Conservation (phyloP, 805 yeast genomes). For the Clavispora phyllophila region DNA sequence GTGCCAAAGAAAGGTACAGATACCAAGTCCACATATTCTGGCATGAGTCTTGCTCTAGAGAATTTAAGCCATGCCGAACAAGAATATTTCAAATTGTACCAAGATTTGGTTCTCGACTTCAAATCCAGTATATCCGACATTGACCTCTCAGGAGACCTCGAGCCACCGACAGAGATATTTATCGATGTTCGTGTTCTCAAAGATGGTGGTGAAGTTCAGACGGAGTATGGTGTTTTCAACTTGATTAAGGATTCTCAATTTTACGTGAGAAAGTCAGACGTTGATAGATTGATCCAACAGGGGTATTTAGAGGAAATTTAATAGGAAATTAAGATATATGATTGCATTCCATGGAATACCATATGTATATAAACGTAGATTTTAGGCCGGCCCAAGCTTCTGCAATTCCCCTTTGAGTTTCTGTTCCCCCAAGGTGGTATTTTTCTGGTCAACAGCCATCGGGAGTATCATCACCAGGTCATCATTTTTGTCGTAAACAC, state of each 20-base stretch:
- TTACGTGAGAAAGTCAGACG: conserved; percentile 90
- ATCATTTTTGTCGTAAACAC: conserved; percentile 40
- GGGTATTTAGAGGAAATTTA: conserved; percentile 79
- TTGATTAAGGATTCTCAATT: conserved; percentile 91
- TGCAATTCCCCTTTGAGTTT: conserved; percentile 49
- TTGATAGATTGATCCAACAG: conserved; percentile 88
- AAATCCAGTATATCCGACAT: conserved; percentile 77
- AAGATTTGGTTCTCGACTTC: conserved; percentile 65
- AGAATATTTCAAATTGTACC: conserved; percentile 68
- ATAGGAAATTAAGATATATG: neutral
- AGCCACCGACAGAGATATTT: conserved; percentile 87
- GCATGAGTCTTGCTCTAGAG: conserved; percentile 26
- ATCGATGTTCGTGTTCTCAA: conserved; percentile 89
- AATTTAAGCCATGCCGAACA: conserved; percentile 73
- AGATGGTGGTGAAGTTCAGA: conserved; percentile 95
- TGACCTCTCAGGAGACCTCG: conserved; percentile 83
- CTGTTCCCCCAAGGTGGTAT: conserved; percentile 58
- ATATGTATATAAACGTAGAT: neutral
- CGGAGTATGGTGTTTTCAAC: conserved; percentile 94
- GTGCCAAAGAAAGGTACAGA: neutral
- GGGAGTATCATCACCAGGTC: conserved; percentile 56
- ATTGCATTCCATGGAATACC: neutral
- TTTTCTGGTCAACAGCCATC: conserved; percentile 62
- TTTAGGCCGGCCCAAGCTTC: conserved; percentile 3
- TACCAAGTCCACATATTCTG: conserved; percentile 11